These are phyloP conservation scores for Letharia columbiana DNA, from an alignment of 495 filamentous ascomycete genomes.

Conservation along the genomic window DNA sequence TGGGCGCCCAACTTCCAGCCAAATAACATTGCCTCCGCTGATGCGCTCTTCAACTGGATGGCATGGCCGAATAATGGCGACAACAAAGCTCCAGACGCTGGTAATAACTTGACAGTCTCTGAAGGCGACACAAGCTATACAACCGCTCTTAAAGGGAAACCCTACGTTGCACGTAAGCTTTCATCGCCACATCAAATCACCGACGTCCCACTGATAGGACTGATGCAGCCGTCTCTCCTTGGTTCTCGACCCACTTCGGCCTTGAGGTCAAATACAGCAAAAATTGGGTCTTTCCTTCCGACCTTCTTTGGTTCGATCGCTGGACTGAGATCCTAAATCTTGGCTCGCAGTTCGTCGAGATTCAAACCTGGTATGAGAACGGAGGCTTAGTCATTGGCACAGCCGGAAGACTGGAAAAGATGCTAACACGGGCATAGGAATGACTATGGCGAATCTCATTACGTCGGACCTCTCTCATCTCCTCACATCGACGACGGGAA, in stretches of 20 bases:
- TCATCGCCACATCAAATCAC: neutral
- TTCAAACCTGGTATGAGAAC: constrained; percentile 23
- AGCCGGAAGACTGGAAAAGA: neutral
- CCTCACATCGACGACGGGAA: constrained; percentile 50
- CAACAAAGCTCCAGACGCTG: constrained; percentile 21
- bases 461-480: constrained; percentile 52
- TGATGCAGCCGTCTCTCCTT: constrained; percentile 17
- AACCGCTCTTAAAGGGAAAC: constrained; percentile 41
- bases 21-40: constrained; percentile 12
- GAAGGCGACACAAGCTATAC: constrained; percentile 53
- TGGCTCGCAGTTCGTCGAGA: constrained; percentile 56
- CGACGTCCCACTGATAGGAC: neutral
- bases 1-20: constrained; percentile 49
- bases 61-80: constrained; percentile 58
- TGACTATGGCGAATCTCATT: constrained; percentile 69
- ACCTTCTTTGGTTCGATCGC: constrained; percentile 64
- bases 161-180: constrained; percentile 21
- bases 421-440: constrained; percentile 47
- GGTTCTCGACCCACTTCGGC: constrained; percentile 43
- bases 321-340: constrained; percentile 61
- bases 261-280: constrained; percentile 41
- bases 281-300: constrained; percentile 66
- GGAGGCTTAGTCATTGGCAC: constrained; percentile 33
- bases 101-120: constrained; percentile 31
- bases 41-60: constrained; percentile 44